Evolutionary conservation across 2,329 filamentous ascomycete genomes (phyloP), one percentile per base, ranked within the genome.

Genomic region (Oidium heveae): DNA sequence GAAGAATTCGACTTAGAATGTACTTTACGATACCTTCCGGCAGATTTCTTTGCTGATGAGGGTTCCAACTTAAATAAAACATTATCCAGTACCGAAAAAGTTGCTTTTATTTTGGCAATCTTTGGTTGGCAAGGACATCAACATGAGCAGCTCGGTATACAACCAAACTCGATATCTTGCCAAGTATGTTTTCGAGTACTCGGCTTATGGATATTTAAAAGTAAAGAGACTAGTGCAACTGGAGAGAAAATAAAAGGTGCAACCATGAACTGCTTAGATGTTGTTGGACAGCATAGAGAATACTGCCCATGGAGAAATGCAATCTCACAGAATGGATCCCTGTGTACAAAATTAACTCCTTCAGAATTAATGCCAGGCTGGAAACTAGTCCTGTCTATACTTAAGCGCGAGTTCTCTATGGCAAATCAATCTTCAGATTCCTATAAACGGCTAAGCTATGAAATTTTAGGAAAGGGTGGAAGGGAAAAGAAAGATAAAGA

Each of bases 171-270:
- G 66, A 80, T 64, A 55, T 69, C 59, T 67, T 98, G 91, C 66
- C 75, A 82, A 56, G 84, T 86, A 20, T 98, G 91, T 65, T 84
- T 94, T 63, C 80, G 91, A 56, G 79, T 88, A 1, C 72, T 96
- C 0, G 91, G 91, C 0, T 72, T 98, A 1, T 98, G 91, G 91
- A 82, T 98, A 71, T 96, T 94, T 66, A 83, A 80, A 63, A 81
- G 80, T 66, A 87, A 81, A 66, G 76, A 77, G 61, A 74, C 82
- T 33, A 74, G 77, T 56, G 67, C 69, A 16, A 72, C 72, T 0
- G 67, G 72, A 37, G 63, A 69, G 37, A 68, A 79, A 10, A 66
- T 80, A 12, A 71, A 75, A 4, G 59, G 58, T 12, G 75, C 79
- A 2, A 74, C 75, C 1, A 80, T 84, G 72, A 74, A 77, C 59